Evolutionary conservation across 225 moss, liverwort and hornwort genomes (phyloP).

Genomic region (Polytrichum formosum): DNA sequence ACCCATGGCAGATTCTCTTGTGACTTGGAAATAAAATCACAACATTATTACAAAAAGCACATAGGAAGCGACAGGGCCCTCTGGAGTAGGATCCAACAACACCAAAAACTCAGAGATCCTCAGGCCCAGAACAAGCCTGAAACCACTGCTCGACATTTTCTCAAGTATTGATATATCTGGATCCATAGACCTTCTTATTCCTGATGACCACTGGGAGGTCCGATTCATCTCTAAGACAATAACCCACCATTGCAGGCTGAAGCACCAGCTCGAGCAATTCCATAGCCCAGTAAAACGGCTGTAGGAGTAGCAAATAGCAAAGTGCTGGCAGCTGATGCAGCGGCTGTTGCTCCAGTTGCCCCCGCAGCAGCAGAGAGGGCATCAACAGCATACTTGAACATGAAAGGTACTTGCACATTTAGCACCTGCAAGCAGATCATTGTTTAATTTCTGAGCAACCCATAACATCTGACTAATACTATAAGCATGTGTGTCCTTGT

Average conservation of each 20-base stretch:
- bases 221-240: background rate
- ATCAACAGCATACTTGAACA: slow-evolving; percentile 97
- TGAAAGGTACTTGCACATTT: slow-evolving; percentile 98
- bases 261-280: slow-evolving; percentile 92
- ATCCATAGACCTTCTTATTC: no score
- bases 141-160: no score
- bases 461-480: background rate
- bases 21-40: slow-evolving; percentile 11
- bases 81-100: no score
- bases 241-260: slow-evolving; percentile 90
- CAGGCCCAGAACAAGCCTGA: no score
- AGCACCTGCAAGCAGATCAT: slow-evolving; percentile 60
- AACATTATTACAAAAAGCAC: background rate
- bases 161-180: no score
- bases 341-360: slow-evolving; percentile 88
- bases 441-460: background rate
- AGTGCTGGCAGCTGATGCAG: slow-evolving; percentile 58
- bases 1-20: slow-evolving; percentile 55
- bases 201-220: no score
- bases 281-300: slow-evolving; percentile 92
- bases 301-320: slow-evolving; percentile 82
- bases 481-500: no score
- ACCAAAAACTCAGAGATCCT: no score
- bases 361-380: slow-evolving; percentile 82
- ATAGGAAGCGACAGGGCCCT: background rate